Base-by-base conservation (phyloP, 768 basidiomycete genomes). In the Boletus rubroflammeus region DNA sequence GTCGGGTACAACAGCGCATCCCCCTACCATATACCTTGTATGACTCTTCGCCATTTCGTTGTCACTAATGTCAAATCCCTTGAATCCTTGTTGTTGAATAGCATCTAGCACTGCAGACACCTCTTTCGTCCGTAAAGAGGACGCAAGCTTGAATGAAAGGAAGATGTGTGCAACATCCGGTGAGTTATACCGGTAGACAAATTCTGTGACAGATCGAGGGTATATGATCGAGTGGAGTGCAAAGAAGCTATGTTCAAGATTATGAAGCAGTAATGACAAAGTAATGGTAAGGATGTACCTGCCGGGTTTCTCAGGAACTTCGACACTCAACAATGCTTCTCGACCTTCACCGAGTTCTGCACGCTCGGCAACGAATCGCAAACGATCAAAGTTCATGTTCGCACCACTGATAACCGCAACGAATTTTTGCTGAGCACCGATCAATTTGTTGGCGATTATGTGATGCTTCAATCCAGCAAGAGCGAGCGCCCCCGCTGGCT, bases 301-400 rank as follows among this genome's bases (percentile, higher is more conserved):
- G 74, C 97, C 97, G 5, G 93, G 90, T 54, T 73, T 78, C 69
- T 99, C 97, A 23, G 97, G 94, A 50, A 98, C 88, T 63, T 91
- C 88, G n/a, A 98, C 90, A 63, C 90, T 90, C 60, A 98, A 78
- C 43, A 98, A 78, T 0, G 90, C 97, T 73, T 99, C 97, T 49
- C 89, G 81, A 11, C 96, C 88, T 72, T 99, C 97, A 58, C 97
- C 97, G 19, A 98, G 78, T 70, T 98, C 94, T 3, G 97, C 97
- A 53, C 97, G 93, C 69, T 99, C 97, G 19, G 97, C 90, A n/a
- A 99, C 95, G 67, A 98, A 99, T 10, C 97, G 84, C 43, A 99
- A 72, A 40, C 96, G 84, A 65, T 93, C 91, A 72, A 99, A 99
- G 74, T 99, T 98, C 92, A 99, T 97, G 73, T 99, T 98, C 17